Evolutionary conservation across 768 basidiomycete species (phyloP).

Genomic region (Rhizopogon vinicolor): DNA sequence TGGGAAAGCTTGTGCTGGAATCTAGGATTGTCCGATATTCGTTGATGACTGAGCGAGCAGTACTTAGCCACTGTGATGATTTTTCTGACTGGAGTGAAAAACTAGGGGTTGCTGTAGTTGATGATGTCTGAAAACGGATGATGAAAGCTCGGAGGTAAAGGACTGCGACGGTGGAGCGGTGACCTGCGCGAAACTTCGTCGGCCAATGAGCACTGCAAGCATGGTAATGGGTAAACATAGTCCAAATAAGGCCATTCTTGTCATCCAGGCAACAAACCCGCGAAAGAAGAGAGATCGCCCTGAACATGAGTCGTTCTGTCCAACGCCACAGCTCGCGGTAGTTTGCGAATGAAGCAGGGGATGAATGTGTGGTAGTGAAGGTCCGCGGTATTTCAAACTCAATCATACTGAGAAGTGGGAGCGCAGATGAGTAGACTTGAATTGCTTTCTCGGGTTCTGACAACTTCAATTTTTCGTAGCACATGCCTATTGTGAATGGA

Average conservation of each 20-base stretch:
- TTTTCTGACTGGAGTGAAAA: slow-evolving; percentile 20
- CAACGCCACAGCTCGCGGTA: slow-evolving; percentile 86
- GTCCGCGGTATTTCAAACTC: slow-evolving; percentile 41
- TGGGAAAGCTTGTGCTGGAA: slow-evolving; percentile 71
- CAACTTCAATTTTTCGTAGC: slow-evolving; percentile 57
- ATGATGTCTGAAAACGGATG: slow-evolving; percentile 35
- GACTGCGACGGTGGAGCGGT: slow-evolving; percentile 64
- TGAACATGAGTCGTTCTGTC: slow-evolving; percentile 77
- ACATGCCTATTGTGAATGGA: slow-evolving; percentile 55
- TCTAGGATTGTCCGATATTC: slow-evolving; percentile 69
- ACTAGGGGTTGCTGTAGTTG: slow-evolving; percentile 12
- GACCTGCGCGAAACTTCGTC: slow-evolving; percentile 67
- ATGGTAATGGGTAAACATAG: slow-evolving; percentile 57
- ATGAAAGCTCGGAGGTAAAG: slow-evolving; percentile 75
- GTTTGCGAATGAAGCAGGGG: slow-evolving; percentile 48
- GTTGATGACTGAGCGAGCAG: slow-evolving; percentile 60
- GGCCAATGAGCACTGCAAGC: slow-evolving; percentile 71
- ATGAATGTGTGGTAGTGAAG: slow-evolving; percentile 19
- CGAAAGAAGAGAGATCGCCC: slow-evolving; percentile 67
- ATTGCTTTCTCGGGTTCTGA: slow-evolving; percentile 47
- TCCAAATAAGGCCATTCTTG: slow-evolving; percentile 46
- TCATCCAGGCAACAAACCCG: slow-evolving; percentile 35
- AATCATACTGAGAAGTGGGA: slow-evolving; percentile 49
- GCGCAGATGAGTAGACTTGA: slow-evolving; percentile 47
- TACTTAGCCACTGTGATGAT: slow-evolving; percentile 55